phyloP scores from a whole-genome alignment of 2,329 filamentous ascomycete genomes.

The Fusarium globosum region DNA sequence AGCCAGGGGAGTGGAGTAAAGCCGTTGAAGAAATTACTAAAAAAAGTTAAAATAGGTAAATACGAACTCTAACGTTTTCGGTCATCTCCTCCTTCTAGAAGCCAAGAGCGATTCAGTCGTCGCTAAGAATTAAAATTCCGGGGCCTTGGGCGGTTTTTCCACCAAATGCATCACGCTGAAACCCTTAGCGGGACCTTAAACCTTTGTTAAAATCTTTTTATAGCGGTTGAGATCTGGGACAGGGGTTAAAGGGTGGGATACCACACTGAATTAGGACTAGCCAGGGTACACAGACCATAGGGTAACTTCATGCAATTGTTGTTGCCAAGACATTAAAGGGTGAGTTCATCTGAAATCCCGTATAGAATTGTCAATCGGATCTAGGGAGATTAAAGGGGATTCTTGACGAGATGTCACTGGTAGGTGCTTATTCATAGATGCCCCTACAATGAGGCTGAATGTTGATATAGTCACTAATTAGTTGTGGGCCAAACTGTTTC shows the following conservation, averaged over 20 bases:
- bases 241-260: not conserved
- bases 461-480: accelerated
- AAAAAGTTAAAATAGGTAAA: not conserved
- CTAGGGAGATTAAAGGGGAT: accelerated
- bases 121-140: not conserved
- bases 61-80: not conserved
- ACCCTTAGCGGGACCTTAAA: not conserved
- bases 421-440: accelerated
- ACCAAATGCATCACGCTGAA: constrained; percentile 1
- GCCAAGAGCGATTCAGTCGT: not conserved
- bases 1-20: not conserved
- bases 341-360: not conserved
- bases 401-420: accelerated
- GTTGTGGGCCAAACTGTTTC: accelerated
- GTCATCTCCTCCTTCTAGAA: not conserved
- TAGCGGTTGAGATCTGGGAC: not conserved
- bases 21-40: not conserved
- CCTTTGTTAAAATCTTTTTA: not conserved
- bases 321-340: not conserved
- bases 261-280: not conserved
- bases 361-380: not conserved
- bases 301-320: not conserved
- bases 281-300: not conserved
- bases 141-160: not conserved
- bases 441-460: accelerated